A percentile compares a stretch with the other conserved stretches of the same genome.
phyloP scores from a whole-genome alignment of 306 rosid genomes.

The Geum urbanum region DNA sequence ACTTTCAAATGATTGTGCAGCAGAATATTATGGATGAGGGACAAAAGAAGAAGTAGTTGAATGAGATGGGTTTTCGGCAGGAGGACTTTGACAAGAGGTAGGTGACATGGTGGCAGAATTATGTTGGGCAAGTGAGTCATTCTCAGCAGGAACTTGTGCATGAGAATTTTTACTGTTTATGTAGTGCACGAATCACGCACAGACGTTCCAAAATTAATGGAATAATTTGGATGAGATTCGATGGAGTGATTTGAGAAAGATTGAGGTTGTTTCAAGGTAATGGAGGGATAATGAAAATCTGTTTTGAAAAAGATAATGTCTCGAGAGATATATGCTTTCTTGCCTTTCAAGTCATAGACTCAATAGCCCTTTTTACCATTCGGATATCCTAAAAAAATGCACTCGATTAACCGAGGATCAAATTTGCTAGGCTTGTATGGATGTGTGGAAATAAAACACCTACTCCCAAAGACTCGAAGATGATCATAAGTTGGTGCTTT shows the following conservation, averaged over 20 bases:
- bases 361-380: background rate
- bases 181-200: too few species aligned
- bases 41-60: too few species aligned
- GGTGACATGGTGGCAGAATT: too few species aligned
- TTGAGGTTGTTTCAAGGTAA: background rate
- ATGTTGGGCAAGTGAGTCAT: too few species aligned
- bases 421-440: background rate
- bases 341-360: background rate
- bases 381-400: background rate
- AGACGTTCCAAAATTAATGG: too few species aligned
- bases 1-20: too few species aligned
- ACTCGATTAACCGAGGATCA: background rate
- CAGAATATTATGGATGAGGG: too few species aligned
- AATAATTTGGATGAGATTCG: background rate
- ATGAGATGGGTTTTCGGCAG: too few species aligned
- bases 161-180: too few species aligned
- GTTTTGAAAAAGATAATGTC: background rate
- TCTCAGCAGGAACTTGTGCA: too few species aligned
- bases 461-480: background rate
- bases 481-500: background rate
- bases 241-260: background rate
- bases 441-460: background rate
- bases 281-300: background rate
- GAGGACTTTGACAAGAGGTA: too few species aligned
- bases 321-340: background rate